Base-by-base conservation (phyloP, 1,139 yeast species). In the Yamadazyma kanchanaburiensis region DNA sequence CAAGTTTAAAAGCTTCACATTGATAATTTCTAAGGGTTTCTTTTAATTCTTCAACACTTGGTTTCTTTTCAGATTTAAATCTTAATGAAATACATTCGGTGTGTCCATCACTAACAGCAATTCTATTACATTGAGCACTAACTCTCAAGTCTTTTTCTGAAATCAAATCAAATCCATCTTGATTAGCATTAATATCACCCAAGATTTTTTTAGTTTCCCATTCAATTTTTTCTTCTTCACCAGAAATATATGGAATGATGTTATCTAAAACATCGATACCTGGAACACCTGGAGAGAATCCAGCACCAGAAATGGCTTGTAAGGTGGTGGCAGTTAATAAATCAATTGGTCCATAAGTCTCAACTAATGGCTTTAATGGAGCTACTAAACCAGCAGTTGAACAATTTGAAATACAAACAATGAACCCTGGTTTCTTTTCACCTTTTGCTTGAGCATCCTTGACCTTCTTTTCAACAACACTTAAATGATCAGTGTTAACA, bases 251-350 rank as follows among this genome's bases (percentile, higher is more conserved):
- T 27, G 99, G 99, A 33, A 91, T 87, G 46, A 91, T 74, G 64
- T 91, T 91, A 64, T 91, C 99, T 50, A 91, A 72, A 32, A 91
- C 80, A 54, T 91, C 97, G 62, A 91, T 89, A 38, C 95, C 94
- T 16, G 96, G 78, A 31, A 89, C 95, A 56, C 99, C 99, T 26
- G 99, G 99, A 10, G 96, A 85, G 60, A 86, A 91, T 2, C 99
- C 99, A 16, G 95, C 98, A 46, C 99, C 99, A 6, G 97, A 88
- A 42, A 91, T 86, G 25, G 98, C 98, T 60, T 91, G 99, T 60
- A 91, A 63, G 12, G 98, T 91, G 35, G 97, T 88, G 31, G 95
- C 78, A 20, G 95, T 81, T 48, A 89, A 74, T 19, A 81, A 74
- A 39, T 86, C 89, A 38, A 91, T 76, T 30, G 96, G 95, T 28